Evolutionary conservation across 768 basidiomycete species (phyloP), one percentile per base, ranked within the genome.

Genomic region (Clavaria fumosa): DNA sequence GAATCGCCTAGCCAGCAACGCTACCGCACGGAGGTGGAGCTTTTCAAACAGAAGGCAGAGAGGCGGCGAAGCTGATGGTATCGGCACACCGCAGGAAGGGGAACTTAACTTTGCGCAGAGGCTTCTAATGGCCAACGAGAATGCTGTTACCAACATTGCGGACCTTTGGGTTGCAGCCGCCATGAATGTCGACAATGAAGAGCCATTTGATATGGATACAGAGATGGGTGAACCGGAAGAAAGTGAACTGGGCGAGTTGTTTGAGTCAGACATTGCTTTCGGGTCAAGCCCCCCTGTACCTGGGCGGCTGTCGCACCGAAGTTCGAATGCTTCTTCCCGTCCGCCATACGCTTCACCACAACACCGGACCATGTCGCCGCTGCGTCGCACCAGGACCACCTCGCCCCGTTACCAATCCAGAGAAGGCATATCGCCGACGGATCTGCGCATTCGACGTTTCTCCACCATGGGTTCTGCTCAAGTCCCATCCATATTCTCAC

Each of bases 131-230:
- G 93, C 93, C 14, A 95, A 95, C 56, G 90, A 95, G 57, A 83
- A 88, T 47, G 81, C 86, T 9, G 89, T 90, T 4, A 91, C 86
- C 40, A 88, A 80, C 47, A 84, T 99, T 50, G 85, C 89, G 17
- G 93, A 96, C 57, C 63, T 99, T 15, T 99, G 95, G 95, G 86
- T 97, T 36, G 88, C 89, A 4, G 83, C 91, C 14, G 95, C 93
- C 4, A 86, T 93, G 61, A 95, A 93, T 42, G 86, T 79, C 21
- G 90, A 93, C 51, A 81, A 83, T 47, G 88, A 90, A 45, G 78
- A 89, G 40, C 76, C 77, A 2, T 82, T 81, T 42, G 72, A 76
- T 47, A 62, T 58, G 7, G 77, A 75, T 39, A 59, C 61, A 31
- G 72, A 69, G 36, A 53, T 44, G 23, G 59, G 50, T 15, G 55